phyloP scores from a whole-genome alignment of 2,329 filamentous ascomycete genomes.

The Thielaviopsis euricoi region DNA sequence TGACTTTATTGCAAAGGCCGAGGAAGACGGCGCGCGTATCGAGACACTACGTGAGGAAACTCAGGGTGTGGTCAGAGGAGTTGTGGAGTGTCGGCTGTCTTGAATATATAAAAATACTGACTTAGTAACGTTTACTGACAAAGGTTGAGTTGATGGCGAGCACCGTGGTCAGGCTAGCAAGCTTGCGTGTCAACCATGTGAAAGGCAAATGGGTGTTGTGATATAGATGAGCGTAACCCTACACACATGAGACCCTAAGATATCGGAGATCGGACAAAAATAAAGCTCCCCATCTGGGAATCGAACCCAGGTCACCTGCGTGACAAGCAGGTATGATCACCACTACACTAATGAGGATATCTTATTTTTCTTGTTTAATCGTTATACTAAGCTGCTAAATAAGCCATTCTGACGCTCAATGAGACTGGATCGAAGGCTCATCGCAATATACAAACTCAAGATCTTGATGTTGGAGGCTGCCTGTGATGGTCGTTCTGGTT shows the following conservation, averaged over 20 bases:
- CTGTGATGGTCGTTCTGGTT: too few relatives aligned
- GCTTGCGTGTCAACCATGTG: too few relatives aligned
- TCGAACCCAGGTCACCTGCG: constrained; percentile 12
- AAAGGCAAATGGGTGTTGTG: too few relatives aligned
- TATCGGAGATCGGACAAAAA: neutral
- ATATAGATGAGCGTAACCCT: too few relatives aligned
- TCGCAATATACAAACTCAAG: too few relatives aligned
- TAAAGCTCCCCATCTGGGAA: constrained; percentile 11
- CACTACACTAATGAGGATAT: constrained; percentile 11
- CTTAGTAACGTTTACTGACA: neutral
- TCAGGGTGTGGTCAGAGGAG: constrained; percentile 43
- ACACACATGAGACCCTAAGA: neutral
- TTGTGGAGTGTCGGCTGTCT: constrained; percentile 33
- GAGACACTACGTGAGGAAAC: constrained; percentile 38
- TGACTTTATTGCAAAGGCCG: constrained; percentile 45
- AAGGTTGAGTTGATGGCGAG: too few relatives aligned
- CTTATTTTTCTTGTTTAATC: neutral
- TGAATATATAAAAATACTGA: neutral
- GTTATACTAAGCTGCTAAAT: too few relatives aligned
- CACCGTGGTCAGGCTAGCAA: too few relatives aligned
- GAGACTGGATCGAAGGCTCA: too few relatives aligned
- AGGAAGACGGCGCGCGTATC: constrained; percentile 30
- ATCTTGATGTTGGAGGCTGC: too few relatives aligned
- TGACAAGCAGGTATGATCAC: constrained; percentile 12
- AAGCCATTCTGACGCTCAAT: too few relatives aligned